Evolutionary conservation across 75 land plant genomes (phyloP).

Genomic region (Picea sitchensis): DNA sequence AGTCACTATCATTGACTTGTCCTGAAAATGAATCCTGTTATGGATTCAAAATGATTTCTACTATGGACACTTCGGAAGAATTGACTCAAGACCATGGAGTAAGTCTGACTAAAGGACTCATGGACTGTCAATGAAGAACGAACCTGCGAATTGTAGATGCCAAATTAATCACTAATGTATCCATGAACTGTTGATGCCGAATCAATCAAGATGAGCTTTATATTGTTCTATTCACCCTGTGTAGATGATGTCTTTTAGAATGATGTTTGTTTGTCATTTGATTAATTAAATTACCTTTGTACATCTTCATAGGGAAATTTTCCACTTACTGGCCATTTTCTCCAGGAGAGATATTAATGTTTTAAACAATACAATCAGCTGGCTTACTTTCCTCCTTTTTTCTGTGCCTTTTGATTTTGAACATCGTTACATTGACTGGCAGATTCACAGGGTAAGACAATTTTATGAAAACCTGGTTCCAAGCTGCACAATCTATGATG

Average conservation of each 20-base stretch:
- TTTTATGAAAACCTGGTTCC: constrained; percentile 95
- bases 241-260: neutral
- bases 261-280: constrained; percentile 3
- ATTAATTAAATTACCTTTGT: neutral
- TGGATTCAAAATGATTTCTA: too few relatives aligned
- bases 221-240: neutral
- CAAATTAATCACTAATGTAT: too few relatives aligned
- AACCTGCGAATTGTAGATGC: too few relatives aligned
- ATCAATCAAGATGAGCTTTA: too few relatives aligned
- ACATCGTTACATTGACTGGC: constrained; percentile 14
- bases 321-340: neutral
- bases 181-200: neutral
- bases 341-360: neutral
- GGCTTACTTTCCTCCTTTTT: neutral
- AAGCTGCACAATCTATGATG: constrained; percentile 75
- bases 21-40: too few relatives aligned
- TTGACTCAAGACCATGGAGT: too few relatives aligned
- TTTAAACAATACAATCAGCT: neutral
- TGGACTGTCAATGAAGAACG: too few relatives aligned
- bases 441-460: constrained; percentile 71
- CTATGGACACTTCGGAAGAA: too few relatives aligned
- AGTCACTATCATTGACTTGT: too few relatives aligned
- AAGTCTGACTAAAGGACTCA: too few relatives aligned
- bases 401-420: neutral
- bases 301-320: neutral